These are phyloP conservation scores for Boletus vinaceobasis DNA, from an alignment of 768 basidiomycete species.

Conservation along the genomic window DNA sequence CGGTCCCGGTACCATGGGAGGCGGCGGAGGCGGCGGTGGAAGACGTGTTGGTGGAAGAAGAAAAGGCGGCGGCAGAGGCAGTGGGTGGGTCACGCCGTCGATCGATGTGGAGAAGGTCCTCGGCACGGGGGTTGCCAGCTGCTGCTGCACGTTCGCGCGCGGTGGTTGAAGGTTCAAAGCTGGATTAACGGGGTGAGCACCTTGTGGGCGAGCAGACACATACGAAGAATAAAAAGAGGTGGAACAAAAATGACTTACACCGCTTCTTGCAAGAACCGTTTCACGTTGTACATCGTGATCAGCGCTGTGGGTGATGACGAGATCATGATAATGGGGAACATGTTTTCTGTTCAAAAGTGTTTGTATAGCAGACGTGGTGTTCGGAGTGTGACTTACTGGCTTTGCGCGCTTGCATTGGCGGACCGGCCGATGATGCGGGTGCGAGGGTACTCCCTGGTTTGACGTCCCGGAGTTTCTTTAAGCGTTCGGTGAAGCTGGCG, in stretches of 20 bases:
- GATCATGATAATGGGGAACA: conserved; percentile 95
- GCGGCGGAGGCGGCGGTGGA: not conserved
- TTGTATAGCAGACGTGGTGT: not conserved
- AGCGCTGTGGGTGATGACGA: conserved; percentile 91
- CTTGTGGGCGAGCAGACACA: not conserved
- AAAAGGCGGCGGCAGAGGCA: conserved; percentile 19
- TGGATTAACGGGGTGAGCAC: conserved; percentile 18
- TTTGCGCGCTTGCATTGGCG: conserved; percentile 56
- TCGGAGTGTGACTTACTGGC: conserved; percentile 46
- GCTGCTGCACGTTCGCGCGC: conserved; percentile 65
- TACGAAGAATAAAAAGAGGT: too few species aligned
- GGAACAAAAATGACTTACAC: conserved; percentile 43
- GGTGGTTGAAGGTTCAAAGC: conserved; percentile 73
- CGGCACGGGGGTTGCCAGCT: conserved; percentile 70
- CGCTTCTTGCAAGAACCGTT: conserved; percentile 88
- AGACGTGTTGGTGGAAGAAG: conserved; percentile 10
- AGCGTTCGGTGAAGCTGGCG: conserved; percentile 63
- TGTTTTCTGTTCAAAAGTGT: conserved; percentile 46
- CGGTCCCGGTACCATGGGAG: conserved; percentile 23
- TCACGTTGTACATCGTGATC: conserved; percentile 97
- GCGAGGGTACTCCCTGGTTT: conserved; percentile 47
- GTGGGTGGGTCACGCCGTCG: conserved; percentile 61
- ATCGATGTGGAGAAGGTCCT: conserved; percentile 86
- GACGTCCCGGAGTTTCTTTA: conserved; percentile 73
- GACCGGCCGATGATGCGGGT: conserved; percentile 36